Percentiles rank a stretch among this genome's conserved stretches.
phyloP scores from a whole-genome alignment of 345 rosid species.

The Salix exigua region DNA sequence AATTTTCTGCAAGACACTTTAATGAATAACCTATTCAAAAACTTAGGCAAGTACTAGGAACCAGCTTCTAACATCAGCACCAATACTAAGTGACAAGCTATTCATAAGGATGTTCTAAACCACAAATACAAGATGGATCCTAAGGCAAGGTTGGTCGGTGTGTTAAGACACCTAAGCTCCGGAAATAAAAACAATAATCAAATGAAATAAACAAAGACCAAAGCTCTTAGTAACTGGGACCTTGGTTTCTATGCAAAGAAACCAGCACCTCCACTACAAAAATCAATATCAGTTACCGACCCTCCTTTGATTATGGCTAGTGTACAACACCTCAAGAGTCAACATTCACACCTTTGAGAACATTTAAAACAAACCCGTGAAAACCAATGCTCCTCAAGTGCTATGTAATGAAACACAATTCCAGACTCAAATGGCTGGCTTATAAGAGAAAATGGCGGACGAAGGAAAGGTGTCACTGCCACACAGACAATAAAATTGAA shows the following conservation, averaged over 20 bases:
- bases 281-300: constrained; percentile 41
- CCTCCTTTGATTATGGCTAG: constrained; percentile 40
- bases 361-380: constrained; percentile 14
- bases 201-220: constrained; percentile 28
- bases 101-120: constrained; percentile 17
- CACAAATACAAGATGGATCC: constrained; percentile 23
- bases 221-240: constrained; percentile 27
- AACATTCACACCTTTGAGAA: constrained; percentile 22
- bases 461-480: constrained; percentile 36
- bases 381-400: constrained; percentile 24
- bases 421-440: constrained; percentile 5
- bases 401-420: constrained; percentile 29
- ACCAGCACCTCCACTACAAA: constrained; percentile 17
- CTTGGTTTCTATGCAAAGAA: constrained; percentile 64
- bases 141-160: constrained; percentile 21
- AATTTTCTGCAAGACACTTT: constrained; percentile 1
- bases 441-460: constrained; percentile 43
- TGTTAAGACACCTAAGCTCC: constrained; percentile 20
- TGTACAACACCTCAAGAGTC: constrained; percentile 19
- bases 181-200: constrained; percentile 37
- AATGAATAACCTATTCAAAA: constrained; percentile 17
- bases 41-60: constrained; percentile 42
- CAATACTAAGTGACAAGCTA: constrained; percentile 18
- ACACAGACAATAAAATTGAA: not conserved
- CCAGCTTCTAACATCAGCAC: constrained; percentile 29